Conservation (phyloP, 2,329 filamentous ascomycete genomes). For the Botryotinia narcissicola region DNA sequence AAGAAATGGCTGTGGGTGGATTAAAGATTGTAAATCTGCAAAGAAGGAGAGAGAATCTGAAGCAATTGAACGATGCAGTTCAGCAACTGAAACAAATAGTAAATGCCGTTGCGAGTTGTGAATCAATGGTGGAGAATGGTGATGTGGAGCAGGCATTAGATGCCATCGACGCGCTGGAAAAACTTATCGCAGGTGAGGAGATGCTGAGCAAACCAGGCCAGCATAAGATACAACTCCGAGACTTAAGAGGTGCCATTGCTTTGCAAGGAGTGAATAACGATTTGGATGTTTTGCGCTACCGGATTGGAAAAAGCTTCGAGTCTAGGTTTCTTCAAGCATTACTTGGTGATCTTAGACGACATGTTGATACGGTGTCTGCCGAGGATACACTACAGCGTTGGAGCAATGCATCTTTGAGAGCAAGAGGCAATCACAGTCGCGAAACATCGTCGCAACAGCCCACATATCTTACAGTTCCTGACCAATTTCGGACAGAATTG, state of each 20-base stretch:
- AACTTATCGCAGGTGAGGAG: slow-evolving; percentile 71
- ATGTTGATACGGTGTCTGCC: slow-evolving; percentile 69
- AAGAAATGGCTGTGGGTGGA: slow-evolving; percentile 82
- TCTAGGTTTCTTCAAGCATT: slow-evolving; percentile 74
- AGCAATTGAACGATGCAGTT: slow-evolving; percentile 77
- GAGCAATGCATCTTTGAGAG: slow-evolving; percentile 72
- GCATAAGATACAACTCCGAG: slow-evolving; percentile 47
- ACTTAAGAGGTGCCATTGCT: slow-evolving; percentile 74
- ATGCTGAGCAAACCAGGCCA: slow-evolving; percentile 35
- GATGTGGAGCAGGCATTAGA: slow-evolving; percentile 78
- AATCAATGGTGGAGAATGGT: slow-evolving; percentile 78
- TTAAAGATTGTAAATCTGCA: slow-evolving; percentile 82
- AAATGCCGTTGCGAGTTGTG: slow-evolving; percentile 70
- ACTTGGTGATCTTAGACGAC: slow-evolving; percentile 75
- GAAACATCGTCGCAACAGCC: slow-evolving; percentile 66
- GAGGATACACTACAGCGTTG: slow-evolving; percentile 79
- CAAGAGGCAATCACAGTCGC: slow-evolving; percentile 60
- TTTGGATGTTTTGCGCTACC: slow-evolving; percentile 69
- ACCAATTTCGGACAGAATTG: slow-evolving; percentile 68
- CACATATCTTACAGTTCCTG: slow-evolving; percentile 72
- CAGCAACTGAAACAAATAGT: slow-evolving; percentile 79
- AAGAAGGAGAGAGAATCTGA: slow-evolving; percentile 77
- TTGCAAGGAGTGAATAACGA: slow-evolving; percentile 78
- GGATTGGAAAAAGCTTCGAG: slow-evolving; percentile 87
- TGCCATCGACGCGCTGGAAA: slow-evolving; percentile 74